Base-by-base conservation (phyloP, 1,139 yeast species). In the Candida buenavistaensis region DNA sequence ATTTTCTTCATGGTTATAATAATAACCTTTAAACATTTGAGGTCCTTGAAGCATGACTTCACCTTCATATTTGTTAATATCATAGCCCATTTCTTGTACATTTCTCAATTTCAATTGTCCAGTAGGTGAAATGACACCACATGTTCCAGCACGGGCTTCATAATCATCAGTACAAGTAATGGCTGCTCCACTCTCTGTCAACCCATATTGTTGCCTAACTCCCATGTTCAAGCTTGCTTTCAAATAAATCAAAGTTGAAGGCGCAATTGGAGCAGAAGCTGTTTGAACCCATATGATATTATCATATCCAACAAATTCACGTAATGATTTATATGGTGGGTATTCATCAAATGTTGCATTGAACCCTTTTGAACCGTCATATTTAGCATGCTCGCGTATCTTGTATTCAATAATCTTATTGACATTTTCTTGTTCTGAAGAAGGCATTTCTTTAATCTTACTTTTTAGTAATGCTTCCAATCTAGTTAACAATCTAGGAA, bases 401-500 rank as follows among this genome's bases (percentile, higher is more conserved):
- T 62, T 64, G 33, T 52, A 54, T 6, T 50, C 44, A 29, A 64
- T 53, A 22, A 52, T 51, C 19, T 48, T 35, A 14, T 46, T 32
- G 24, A 48, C 34, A 27, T 41, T 35, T 41, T 19, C 40, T 38
- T 36, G 52, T 25, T 48, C 52, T 45, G 34, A 35, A 45, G 40
- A 25, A 33, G 45, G 36, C 24, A 31, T 50, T 13, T 25, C 59
- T 50, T 52, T 37, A 6, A 68, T 55, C 22, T 58, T 57, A 17
- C 39, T 51, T 50, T 66, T 75, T 46, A 69, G 57, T 20, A 67
- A 72, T 32, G 69, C 68, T 34, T 60, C 65, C 22, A 62, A 36
- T 37, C 56, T 54, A 27, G 64, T 59, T 23, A 62, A 51, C 11
- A 63, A 39, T 19, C 68, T 41, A 3, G 69, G 68, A 14, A 64